These are phyloP conservation scores for Elsinoe fawcettii DNA, from an alignment of 2,329 filamentous ascomycete genomes.

Conservation along the genomic window DNA sequence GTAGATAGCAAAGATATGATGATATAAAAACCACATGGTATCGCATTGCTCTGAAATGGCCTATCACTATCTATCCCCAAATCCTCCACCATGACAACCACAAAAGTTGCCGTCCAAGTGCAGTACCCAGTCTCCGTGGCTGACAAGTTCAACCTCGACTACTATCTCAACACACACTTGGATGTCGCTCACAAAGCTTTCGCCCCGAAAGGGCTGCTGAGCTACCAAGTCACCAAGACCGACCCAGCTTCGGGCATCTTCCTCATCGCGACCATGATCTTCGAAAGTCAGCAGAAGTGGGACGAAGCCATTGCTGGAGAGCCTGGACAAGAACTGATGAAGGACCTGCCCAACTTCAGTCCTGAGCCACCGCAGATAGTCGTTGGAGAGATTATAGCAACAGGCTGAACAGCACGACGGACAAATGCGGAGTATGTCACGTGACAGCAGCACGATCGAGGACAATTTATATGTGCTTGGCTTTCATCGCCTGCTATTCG, in stretches of 20 bases:
- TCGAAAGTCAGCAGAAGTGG: background rate
- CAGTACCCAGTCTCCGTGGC: background rate
- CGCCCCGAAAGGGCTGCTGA: background rate
- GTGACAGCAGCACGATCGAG: no score
- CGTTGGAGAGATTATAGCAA: background rate
- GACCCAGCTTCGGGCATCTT: background rate
- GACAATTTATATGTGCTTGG: no score
- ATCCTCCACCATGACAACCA: background rate
- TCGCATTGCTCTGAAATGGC: background rate
- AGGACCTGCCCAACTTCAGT: background rate
- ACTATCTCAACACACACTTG: background rate
- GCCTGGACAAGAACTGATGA: background rate
- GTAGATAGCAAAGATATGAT: no score
- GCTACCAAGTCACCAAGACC: background rate
- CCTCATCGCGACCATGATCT: background rate
- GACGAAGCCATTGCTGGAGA: background rate
- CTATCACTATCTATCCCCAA: background rate
- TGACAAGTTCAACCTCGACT: constrained; percentile 1
- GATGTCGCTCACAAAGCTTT: background rate
- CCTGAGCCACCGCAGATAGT: background rate
- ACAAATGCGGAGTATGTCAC: background rate
- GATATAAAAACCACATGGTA: background rate
- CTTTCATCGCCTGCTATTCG: background rate
- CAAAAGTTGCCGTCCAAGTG: background rate
- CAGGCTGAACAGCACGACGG: background rate